Evolutionary conservation across 2,329 filamentous ascomycete species (phyloP), one percentile per base, ranked within the genome.

Genomic region (Sarocladiaceae sp.): DNA sequence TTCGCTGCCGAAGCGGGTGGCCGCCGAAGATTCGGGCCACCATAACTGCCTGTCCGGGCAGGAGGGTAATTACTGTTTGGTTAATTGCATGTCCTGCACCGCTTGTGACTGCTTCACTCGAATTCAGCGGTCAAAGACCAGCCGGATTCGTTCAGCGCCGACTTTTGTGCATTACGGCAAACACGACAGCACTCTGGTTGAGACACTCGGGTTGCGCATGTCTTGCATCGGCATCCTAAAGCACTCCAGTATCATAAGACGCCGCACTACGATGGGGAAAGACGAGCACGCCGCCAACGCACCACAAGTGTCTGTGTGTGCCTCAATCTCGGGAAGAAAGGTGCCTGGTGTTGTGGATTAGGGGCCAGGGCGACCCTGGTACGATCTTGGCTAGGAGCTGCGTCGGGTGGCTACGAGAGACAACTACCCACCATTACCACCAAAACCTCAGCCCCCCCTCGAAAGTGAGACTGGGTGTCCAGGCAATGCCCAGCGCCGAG

Each of bases 281-380:
- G 17, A n/a, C 23, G 17, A n/a, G 22, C n/a, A 17, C 33, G 33
- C 33, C 23, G 40, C 22, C 22, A 44, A 26, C 23, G 26, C 44
- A 29, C 28, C 28, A 48, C 44, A 48, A 28, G 44, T 11, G 17
- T 15, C 25, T 48, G 44, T 48, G 44, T 48, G 44, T 48, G 44
- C 26, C 44, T 33, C 44, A 48, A 33, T 48, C 18, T 48, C 44
- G 44, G 26, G 25, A 29, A 22, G 22, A 44, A 33, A 48, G 44
- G 11, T 17, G 11, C 28, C 44, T 48, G 25, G 20, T 48, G 28
- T 8, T 33, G 17, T 31, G 44, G 25, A 17, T 33, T 31, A 17
- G 44, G 20, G 18, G 7, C 6, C 7, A 46, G 40, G 22, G 4
- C 22, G 22, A 20, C 44, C 44, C 44, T 17, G 26, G 44, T 20